Base-by-base conservation (phyloP, 495 filamentous ascomycete species). In the Trichoderma erinaceum region DNA sequence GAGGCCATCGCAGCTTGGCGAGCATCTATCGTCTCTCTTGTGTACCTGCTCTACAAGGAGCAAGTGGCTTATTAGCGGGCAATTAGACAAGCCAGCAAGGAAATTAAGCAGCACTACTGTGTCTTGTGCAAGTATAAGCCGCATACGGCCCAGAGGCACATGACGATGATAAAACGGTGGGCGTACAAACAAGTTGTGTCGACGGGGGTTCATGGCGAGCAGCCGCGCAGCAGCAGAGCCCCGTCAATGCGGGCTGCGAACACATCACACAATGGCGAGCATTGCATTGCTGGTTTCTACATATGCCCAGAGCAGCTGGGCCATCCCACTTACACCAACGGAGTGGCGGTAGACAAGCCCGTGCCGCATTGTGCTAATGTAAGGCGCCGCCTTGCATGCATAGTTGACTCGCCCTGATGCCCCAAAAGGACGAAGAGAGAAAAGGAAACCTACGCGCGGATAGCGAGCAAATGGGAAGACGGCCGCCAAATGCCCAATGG, bases 401-500 rank as follows among this genome's bases (percentile, higher is more conserved):
- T 38, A 18, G 18, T 46, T 46, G 21, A 56, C 18, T 56, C 50
- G 50, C 50, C 21, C 18, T 56, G 15, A 56, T 56, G 50, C 12
- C 13, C 43, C 43, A 16, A 16, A 15, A 18, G 12, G 43, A 16
- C 18, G 12, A 46, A 18, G 18, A 46, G 13, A 46, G 18, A 5
- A 21, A 21, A 61, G 23, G 15, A 11, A n/a, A 6, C 44, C 15
- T n/a, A 48, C 12, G 56, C 56, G 56, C 56, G 23, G 15, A 32
- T 21, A 61, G 56, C 56, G 56, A 61, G 56, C 56, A 61, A 61
- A 61, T 61, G 25, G 56, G 56, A 16, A 25, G 23, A 32, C 23
- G 10, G 13, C 56, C 4, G 1, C 21, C 1, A 32, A 4, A 61
- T 10, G 21, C 16, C 23, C 23, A 61, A 61, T 61, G 56, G 23